Percentiles rank a stretch among this genome's conserved stretches.
Evolutionary conservation across 495 filamentous ascomycete genomes (phyloP).

Genomic region (Chaetomium tenue): DNA sequence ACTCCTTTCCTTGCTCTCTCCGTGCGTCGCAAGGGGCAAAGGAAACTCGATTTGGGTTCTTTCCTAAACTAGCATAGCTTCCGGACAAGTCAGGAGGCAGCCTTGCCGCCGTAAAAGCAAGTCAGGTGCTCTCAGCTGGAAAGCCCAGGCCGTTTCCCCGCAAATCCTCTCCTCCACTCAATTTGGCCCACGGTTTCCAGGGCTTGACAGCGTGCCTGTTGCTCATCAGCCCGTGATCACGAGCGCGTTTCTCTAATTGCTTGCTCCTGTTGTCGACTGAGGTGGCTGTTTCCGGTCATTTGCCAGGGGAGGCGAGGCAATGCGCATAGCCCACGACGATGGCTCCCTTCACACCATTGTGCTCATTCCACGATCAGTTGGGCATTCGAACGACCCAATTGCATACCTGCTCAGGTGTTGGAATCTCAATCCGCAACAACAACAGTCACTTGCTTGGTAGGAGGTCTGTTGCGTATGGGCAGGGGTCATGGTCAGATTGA

Average conservation of each 20-base stretch:
- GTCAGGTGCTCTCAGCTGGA: constrained; percentile 34
- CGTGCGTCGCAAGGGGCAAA: background rate
- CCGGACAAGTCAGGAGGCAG: constrained; percentile 35
- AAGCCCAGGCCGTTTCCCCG: constrained; percentile 33
- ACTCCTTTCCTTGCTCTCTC: too few relatives aligned
- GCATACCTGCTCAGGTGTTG: constrained; percentile 2
- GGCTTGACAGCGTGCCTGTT: constrained; percentile 13
- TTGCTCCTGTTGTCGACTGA: constrained; percentile 16
- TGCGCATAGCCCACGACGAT: constrained; percentile 7
- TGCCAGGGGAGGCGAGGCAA: constrained; percentile 10
- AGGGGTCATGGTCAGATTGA: constrained; percentile 33
- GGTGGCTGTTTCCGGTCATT: constrained; percentile 15
- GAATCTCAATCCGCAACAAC: constrained; percentile 4
- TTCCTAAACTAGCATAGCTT: constrained; percentile 29
- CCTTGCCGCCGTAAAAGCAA: constrained; percentile 33
- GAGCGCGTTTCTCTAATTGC: constrained; percentile 24
- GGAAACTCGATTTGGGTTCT: background rate
- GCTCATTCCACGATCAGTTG: background rate
- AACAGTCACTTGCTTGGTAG: background rate
- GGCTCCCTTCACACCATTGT: background rate
- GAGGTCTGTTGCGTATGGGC: constrained; percentile 31
- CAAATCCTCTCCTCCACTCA: constrained; percentile 29
- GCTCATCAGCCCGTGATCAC: constrained; percentile 31
- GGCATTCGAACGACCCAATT: constrained; percentile 10
- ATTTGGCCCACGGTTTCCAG: constrained; percentile 16